phyloP scores from a whole-genome alignment of 768 basidiomycete species.

The Serendipita vermifera region DNA sequence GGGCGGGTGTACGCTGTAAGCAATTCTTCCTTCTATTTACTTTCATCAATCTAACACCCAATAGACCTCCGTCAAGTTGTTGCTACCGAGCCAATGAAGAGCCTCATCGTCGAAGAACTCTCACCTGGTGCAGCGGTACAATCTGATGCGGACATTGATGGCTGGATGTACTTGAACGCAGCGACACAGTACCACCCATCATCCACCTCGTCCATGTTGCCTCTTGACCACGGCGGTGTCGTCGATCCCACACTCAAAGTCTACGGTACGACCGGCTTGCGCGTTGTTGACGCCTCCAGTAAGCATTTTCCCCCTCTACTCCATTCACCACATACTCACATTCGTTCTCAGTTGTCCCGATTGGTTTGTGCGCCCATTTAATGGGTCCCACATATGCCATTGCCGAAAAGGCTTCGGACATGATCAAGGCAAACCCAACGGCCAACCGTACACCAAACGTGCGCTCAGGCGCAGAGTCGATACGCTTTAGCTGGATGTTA shows the following conservation, averaged over 20 bases:
- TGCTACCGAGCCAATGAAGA: background rate
- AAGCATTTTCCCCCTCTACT: background rate
- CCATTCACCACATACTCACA: background rate
- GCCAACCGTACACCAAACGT: background rate
- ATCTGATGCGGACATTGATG: slow-evolving; percentile 25
- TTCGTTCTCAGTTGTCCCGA: background rate
- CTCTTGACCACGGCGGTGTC: slow-evolving; percentile 23
- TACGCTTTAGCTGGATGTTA: too few relatives aligned
- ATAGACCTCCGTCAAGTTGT: background rate
- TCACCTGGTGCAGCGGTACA: slow-evolving; percentile 7
- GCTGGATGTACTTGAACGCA: slow-evolving; percentile 30
- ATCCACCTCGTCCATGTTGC: slow-evolving; percentile 28
- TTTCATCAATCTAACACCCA: background rate
- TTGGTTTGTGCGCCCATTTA: slow-evolving; percentile 15
- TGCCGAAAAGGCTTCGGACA: slow-evolving; percentile 19
- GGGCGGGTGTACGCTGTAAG: slow-evolving; percentile 2
- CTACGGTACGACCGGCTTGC: slow-evolving; percentile 11
- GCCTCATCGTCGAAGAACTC: slow-evolving; percentile 10
- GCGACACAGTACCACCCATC: slow-evolving; percentile 6
- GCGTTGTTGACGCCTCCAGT: slow-evolving; percentile 10
- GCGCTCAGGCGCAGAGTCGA: background rate
- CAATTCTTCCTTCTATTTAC: background rate
- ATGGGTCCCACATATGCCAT: slow-evolving; percentile 18
- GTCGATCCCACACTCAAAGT: slow-evolving; percentile 12
- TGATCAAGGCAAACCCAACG: slow-evolving; percentile 18